Percentiles rank a stretch among this genome's conserved stretches.
These are phyloP conservation scores for Inonotus obliquus DNA, from an alignment of 1,284 basidiomycete genomes.

Conservation along the genomic window DNA sequence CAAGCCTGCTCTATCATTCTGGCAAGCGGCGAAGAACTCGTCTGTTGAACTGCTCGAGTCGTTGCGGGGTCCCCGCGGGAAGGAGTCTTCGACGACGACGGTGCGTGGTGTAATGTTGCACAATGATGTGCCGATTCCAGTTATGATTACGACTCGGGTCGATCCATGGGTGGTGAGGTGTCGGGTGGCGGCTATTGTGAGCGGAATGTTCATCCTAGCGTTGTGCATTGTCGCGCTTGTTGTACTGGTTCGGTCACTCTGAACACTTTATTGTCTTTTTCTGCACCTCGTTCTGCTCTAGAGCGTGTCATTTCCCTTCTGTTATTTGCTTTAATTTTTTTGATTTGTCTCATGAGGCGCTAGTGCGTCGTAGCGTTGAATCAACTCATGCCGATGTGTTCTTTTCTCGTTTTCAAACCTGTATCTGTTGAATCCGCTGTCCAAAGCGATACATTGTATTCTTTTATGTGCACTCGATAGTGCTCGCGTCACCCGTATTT, in stretches of 20 bases:
- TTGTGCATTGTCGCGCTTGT: constrained; percentile 37
- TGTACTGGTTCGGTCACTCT: constrained; percentile 25
- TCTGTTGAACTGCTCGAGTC: constrained; percentile 14
- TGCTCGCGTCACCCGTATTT: too few species aligned
- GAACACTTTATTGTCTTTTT: background rate
- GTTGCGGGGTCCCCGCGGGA: background rate
- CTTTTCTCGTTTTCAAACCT: background rate
- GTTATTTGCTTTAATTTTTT: background rate
- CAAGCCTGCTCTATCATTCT: constrained; percentile 29
- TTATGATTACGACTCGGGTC: constrained; percentile 21
- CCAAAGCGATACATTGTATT: too few species aligned
- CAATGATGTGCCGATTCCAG: constrained; percentile 19
- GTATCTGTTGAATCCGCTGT: background rate
- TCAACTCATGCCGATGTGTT: background rate
- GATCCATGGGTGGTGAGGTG: constrained; percentile 44
- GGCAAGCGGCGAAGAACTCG: constrained; percentile 23
- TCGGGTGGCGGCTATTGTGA: constrained; percentile 40
- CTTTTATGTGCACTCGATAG: too few species aligned
- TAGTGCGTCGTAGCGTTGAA: background rate
- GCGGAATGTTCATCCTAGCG: constrained; percentile 35
- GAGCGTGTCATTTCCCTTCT: background rate
- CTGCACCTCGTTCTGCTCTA: background rate
- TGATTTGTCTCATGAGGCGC: background rate
- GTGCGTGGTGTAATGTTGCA: constrained; percentile 20
- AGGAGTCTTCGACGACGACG: constrained; percentile 21